These are phyloP conservation scores for Grosmannia huntii DNA, from an alignment of 2,329 filamentous ascomycete species.

Conservation along the genomic window DNA sequence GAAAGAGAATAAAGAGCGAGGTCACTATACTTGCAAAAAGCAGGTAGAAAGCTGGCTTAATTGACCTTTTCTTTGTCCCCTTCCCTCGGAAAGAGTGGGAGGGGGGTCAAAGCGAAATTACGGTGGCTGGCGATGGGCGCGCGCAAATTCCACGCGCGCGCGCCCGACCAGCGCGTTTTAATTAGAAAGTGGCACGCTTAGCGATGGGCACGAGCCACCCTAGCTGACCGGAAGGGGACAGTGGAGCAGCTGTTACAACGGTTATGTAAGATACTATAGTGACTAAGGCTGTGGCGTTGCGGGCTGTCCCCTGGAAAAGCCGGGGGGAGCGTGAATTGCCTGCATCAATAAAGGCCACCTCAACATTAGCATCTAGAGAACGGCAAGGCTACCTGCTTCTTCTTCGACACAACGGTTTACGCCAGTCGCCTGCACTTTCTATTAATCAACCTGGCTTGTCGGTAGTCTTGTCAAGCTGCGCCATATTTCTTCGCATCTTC, in stretches of 20 bases:
- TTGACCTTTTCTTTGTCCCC: neutral
- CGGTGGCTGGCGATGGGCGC: conserved; percentile 6
- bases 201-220: neutral
- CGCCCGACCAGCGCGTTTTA: conserved; percentile 1
- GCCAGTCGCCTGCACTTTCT: neutral
- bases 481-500: neutral
- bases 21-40: neutral
- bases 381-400: neutral
- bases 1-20: neutral
- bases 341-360: conserved; percentile 10
- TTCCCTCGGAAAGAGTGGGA: neutral
- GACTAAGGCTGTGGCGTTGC: neutral
- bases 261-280: neutral
- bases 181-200: neutral
- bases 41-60: neutral
- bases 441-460: neutral
- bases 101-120: conserved; percentile 1
- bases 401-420: neutral
- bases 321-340: neutral
- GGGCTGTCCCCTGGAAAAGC: neutral
- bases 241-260: neutral
- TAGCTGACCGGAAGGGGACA: neutral
- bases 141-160: neutral
- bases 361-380: conserved; percentile 1
- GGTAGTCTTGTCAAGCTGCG: neutral